These are phyloP conservation scores for Coemansia sp. DNA, from an alignment of 192 early-diverging fungal species.

Conservation along the genomic window DNA sequence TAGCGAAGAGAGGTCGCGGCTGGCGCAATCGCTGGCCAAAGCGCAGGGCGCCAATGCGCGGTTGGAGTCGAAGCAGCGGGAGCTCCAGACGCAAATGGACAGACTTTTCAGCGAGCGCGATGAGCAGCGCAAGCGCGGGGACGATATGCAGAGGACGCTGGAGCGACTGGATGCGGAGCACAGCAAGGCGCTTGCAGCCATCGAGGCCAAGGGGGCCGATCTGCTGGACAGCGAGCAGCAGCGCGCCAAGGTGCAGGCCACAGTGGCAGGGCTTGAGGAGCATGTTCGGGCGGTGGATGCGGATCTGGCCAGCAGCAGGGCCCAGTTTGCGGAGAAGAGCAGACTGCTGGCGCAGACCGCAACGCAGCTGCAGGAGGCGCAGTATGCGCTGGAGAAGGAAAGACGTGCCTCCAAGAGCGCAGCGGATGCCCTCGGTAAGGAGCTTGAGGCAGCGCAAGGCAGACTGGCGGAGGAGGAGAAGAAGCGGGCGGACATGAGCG, in stretches of 20 bases:
- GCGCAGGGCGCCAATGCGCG: constrained; percentile 27
- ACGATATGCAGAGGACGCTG: neutral
- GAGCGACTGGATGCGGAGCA: constrained; percentile 7
- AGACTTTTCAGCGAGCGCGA: constrained; percentile 3
- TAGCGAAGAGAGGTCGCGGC: constrained; percentile 24
- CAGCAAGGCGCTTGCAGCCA: neutral
- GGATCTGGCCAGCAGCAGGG: constrained; percentile 50
- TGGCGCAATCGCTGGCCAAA: constrained; percentile 41
- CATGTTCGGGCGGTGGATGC: constrained; percentile 47
- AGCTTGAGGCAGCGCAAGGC: constrained; percentile 19
- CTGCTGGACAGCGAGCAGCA: constrained; percentile 15
- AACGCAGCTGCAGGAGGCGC: constrained; percentile 43
- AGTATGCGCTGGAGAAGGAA: constrained; percentile 48
- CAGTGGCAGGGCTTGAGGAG: constrained; percentile 21
- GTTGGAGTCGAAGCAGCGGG: constrained; percentile 25
- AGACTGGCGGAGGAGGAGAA: constrained; percentile 31
- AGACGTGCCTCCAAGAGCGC: constrained; percentile 17
- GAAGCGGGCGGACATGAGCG: constrained; percentile 14
- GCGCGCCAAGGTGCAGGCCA: constrained; percentile 20
- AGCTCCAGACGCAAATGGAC: constrained; percentile 21
- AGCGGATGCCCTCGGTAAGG: constrained; percentile 19
- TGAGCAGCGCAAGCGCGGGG: constrained; percentile 11
- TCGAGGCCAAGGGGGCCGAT: neutral
- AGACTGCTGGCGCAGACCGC: constrained; percentile 32
- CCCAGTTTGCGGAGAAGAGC: constrained; percentile 54